Evolutionary conservation across 352 stramenopile genomes (phyloP).

Genomic region (Phytophthora pisi): DNA sequence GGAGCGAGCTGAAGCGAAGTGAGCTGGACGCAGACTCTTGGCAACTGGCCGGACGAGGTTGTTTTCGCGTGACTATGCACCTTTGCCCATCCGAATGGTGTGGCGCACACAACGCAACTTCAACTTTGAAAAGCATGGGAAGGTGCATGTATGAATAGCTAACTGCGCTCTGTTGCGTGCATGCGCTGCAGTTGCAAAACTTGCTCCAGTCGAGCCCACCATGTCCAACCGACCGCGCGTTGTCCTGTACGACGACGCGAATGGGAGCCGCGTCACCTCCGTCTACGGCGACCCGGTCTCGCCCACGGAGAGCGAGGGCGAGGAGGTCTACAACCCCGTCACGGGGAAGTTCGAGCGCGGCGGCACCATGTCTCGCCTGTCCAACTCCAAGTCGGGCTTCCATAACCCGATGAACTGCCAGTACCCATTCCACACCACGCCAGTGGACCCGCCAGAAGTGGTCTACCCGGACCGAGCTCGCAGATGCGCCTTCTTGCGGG

Average conservation of each 20-base stretch:
- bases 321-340: conserved; percentile 35
- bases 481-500: conserved; percentile 32
- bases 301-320: conserved; percentile 30
- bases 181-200: neutral
- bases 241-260: conserved; percentile 28
- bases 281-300: conserved; percentile 30
- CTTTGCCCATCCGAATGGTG: conserved; percentile 6
- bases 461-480: conserved; percentile 27
- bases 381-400: conserved; percentile 27
- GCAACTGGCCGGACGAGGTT: conserved; percentile 8
- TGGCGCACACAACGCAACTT: conserved; percentile 26
- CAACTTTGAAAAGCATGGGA: conserved; percentile 20
- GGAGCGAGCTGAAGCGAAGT: neutral
- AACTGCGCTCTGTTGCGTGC: neutral
- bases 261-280: conserved; percentile 14
- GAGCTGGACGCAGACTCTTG: neutral
- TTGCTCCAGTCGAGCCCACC: neutral
- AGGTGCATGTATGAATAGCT: conserved; percentile 17
- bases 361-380: conserved; percentile 18
- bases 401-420: conserved; percentile 14
- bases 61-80: conserved; percentile 4
- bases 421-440: conserved; percentile 14
- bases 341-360: conserved; percentile 30
- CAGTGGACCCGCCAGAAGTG: conserved; percentile 18
- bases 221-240: conserved; percentile 25